Conservation (phyloP, 352 stramenopile genomes). For the Pseudoperonospora humuli region DNA sequence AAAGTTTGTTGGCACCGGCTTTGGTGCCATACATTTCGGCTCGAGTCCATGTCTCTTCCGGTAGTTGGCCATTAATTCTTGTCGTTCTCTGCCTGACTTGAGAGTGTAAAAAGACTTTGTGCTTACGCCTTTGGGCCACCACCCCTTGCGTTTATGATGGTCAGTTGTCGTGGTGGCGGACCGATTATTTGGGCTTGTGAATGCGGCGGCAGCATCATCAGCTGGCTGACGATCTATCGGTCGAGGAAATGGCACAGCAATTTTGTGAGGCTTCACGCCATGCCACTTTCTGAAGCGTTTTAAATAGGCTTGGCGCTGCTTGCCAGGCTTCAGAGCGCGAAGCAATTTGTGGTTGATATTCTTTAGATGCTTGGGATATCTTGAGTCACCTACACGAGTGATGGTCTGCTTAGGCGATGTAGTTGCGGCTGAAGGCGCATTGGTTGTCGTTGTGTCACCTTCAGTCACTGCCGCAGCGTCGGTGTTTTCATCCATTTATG, state of each 20-base stretch:
- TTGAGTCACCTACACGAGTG: not conserved
- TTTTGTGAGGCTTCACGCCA: not conserved
- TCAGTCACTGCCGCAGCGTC: not conserved
- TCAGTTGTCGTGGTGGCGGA: not conserved
- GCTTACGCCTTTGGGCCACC: not conserved
- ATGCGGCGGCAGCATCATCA: not conserved
- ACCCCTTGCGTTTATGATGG: not conserved
- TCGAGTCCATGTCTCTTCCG: constrained; percentile 2
- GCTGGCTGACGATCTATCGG: not conserved
- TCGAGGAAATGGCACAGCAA: not conserved
- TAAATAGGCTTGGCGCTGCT: constrained; percentile 15
- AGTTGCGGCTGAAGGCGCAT: not conserved
- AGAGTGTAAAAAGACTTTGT: not conserved
- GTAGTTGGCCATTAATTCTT: not conserved
- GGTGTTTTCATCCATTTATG: constrained; percentile 15
- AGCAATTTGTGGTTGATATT: constrained; percentile 8
- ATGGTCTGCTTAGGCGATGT: not conserved
- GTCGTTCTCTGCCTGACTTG: constrained; percentile 2
- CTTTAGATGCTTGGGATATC: constrained; percentile 3
- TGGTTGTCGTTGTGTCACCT: not conserved
- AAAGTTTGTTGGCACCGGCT: constrained; percentile 6
- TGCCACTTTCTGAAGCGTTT: constrained; percentile 2
- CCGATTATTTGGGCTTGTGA: not conserved
- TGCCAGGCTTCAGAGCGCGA: constrained; percentile 4
- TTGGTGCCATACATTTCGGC: not conserved